Evolutionary conservation across 2,329 filamentous ascomycete species (phyloP), one percentile per base, ranked within the genome.

Genomic region (Fusarium sp.): DNA sequence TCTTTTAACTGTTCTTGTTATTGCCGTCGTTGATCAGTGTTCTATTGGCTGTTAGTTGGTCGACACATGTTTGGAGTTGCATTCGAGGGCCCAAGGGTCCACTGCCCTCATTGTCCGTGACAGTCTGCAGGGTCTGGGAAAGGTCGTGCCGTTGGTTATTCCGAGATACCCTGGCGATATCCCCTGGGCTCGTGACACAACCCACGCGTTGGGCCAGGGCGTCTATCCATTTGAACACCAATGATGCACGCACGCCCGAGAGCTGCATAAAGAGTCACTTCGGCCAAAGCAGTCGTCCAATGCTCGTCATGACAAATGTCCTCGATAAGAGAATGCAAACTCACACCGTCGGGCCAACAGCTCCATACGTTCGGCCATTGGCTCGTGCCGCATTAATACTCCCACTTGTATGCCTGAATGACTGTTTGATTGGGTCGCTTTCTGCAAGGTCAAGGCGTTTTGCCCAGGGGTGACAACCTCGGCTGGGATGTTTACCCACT

Each of bases 81-180:
- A 37, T 64, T 22, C 10, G 27, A 3, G 16, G 34, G 34, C 18
- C 2, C 6, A 22, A 8, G 41, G 20, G n/a, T 14, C 61, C 41
- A 67, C 71, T 22, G 55, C 71, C 71, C 59, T 74, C 71, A 57
- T 74, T 69, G 4, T 73, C 65, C 4, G 58, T 45, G 32, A 71
- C 29, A 57, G 24, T 61, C 11, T 48, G 58, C 37, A 71, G 54
- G 20, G 57, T 34, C 71, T 73, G 10, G 10, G 32, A 18, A 25
- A 13, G 13, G 16, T 41, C 16, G 41, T 47, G 32, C 20, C 11
- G n/a, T 18, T n/a, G 9, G 37, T 73, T 30, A 74, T 49, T 27
- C 16, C 22, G 3, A 42, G 4, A 9, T 14, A 5, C 27, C 14
- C 34, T n/a, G 34, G 11, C 18, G 34, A 37, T n/a, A 3, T 12